Percentiles rank a stretch among this genome's conserved stretches.
Evolutionary conservation across 148 eudicot species (phyloP).

Genomic region (Fallopia convolvulus): DNA sequence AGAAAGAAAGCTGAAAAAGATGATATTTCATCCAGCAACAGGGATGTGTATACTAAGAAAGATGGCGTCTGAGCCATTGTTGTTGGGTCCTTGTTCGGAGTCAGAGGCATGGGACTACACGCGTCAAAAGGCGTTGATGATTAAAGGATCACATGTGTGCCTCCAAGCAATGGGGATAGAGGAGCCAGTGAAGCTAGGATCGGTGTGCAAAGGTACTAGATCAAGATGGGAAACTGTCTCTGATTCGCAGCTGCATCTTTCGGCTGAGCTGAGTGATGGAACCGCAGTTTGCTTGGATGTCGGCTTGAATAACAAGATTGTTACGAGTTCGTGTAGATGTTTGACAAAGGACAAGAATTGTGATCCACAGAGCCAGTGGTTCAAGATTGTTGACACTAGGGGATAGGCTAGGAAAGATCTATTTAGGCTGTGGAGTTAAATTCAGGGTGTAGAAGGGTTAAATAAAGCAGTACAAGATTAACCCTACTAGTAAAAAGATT

Average conservation of each 20-base stretch:
- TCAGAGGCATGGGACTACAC: slow-evolving; percentile 55
- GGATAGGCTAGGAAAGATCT: too few species aligned
- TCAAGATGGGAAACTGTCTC: slow-evolving; percentile 61
- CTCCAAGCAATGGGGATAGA: slow-evolving; percentile 42
- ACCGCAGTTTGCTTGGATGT: slow-evolving; percentile 53
- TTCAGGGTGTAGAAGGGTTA: too few species aligned
- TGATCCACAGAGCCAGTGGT: slow-evolving; percentile 85
- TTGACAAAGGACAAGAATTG: slow-evolving; percentile 34
- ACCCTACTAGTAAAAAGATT: neutral
- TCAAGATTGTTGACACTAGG: slow-evolving; percentile 25
- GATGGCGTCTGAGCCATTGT: slow-evolving; percentile 23
- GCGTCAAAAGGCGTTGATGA: slow-evolving; percentile 12
- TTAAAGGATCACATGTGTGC: slow-evolving; percentile 23
- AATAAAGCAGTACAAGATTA: neutral
- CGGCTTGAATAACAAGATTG: slow-evolving; percentile 19
- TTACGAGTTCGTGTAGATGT: slow-evolving; percentile 62
- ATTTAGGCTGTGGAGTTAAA: too few species aligned
- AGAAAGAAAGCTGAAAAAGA: slow-evolving; percentile 22
- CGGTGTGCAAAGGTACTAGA: slow-evolving; percentile 9
- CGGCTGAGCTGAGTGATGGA: slow-evolving; percentile 20
- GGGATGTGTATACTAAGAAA: slow-evolving; percentile 48
- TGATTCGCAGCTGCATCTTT: slow-evolving; percentile 70
- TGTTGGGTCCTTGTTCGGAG: slow-evolving; percentile 44
- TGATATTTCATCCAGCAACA: slow-evolving; percentile 68
- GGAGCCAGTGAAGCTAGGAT: slow-evolving; percentile 26